Base-by-base conservation (phyloP, 805 yeast species). In the Priceomyces medius region DNA sequence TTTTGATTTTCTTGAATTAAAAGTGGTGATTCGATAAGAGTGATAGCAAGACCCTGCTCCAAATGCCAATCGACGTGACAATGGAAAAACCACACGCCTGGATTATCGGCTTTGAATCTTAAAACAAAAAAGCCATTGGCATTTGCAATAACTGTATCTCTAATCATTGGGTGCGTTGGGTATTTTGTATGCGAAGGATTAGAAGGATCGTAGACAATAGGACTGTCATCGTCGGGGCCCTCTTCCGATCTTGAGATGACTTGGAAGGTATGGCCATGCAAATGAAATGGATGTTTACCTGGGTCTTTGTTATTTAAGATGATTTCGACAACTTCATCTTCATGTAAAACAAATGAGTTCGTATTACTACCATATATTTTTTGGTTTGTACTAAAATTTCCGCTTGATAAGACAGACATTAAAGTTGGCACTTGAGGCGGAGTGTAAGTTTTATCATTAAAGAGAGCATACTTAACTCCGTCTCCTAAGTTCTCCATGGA, bases 41-140 rank as follows among this genome's bases (percentile, higher is more conserved):
- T 72, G 42, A 89, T 54, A 9, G 95, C 95, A 55, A 91, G 77
- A 58, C 99, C 99, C 73, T 93, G 98, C 57, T 82, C 77, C 74
- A 91, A 77, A 71, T 93, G 99, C 99, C 99, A 91, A 64, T 93
- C 98, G 57, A 93, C 85, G 64, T 91, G 99, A 68, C 99, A 91
- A 71, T 91, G 99, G 95, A 93, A 93, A 64, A 83, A 79, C 99
- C 98, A 91, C 33, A 90, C 90, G 72, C 99, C 99, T 23, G 98
- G 99, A 64, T 93, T 93, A 61, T 85, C 83, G 40, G 98, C 95
- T 58, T 77, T 79, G 75, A 89, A 91, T 61, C 98, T 79, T 48
- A 91, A 58, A 23, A 88, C 90, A 56, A 89, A 76, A 69, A 87
- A 83, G 2, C 97, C 89, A 59, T 86, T 86, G 20, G 95, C 89